Base-by-base conservation (phyloP, 2,329 filamentous ascomycete genomes). In the Fusarium sp. region DNA sequence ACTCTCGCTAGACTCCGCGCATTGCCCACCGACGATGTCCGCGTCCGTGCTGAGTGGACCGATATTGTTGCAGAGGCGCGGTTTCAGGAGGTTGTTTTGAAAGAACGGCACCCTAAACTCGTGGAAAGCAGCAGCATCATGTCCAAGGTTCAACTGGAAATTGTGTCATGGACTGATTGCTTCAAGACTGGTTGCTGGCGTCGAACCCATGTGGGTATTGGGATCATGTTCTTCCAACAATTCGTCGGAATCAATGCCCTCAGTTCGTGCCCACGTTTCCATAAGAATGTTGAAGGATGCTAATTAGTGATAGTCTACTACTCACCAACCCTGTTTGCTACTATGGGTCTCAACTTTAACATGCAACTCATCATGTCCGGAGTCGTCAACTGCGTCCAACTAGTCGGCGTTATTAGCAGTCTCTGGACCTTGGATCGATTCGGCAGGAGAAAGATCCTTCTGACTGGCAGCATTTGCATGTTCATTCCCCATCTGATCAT, bases 321-420 rank as follows among this genome's bases (percentile, higher is more conserved):
- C 71, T 87, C 87, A 0, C 89, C 89, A 0, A 85, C 86, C 37
- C 89, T 91, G 64, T 91, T 91, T 81, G 82, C 74, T 0, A 85
- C 87, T 67, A 84, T 91, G 58, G 89, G 89, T 16, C 82, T 91
- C 3, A 71, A 77, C 47, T 72, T 71, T 22, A 76, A 80, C 40
- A 80, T 80, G 77, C 75, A 79, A 35, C 76, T 81, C 34, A 77
- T 80, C 57, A 80, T 80, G 77, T 80, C 79, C 5, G 80, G 80
- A 10, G 79, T 81, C 3, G 71, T 80, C 37, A 80, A 80, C 61
- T 68, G 81, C 4, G 74, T 73, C 4, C 79, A 81, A 58, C 74
- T 80, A 3, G 60, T 80, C 16, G 86, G 66, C 27, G 84, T 88
- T 9, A 67, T 82, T 2, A 83, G 84, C 8, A 86, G 84, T 58